Evolutionary conservation across 2,329 filamentous ascomycete genomes (phyloP).

Genomic region (Aspergillus nomiae): DNA sequence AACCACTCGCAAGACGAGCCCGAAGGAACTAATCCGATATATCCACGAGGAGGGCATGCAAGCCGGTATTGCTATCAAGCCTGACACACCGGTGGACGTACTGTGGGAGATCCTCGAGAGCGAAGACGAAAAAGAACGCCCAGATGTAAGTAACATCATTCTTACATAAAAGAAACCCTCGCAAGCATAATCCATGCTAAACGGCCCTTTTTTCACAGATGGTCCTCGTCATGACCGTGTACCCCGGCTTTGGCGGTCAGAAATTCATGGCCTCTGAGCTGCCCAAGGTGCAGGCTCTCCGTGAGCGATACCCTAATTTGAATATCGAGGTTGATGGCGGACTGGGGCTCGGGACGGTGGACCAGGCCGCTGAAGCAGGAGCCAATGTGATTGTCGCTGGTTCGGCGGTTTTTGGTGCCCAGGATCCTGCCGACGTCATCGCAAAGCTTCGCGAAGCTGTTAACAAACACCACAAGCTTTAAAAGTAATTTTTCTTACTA

Average conservation of each 20-base stretch:
- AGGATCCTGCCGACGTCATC: constrained; percentile 86
- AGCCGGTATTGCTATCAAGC: constrained; percentile 95
- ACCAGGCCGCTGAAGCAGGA: constrained; percentile 89
- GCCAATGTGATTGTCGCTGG: constrained; percentile 98
- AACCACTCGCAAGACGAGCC: constrained; percentile 70
- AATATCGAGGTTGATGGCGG: constrained; percentile 98
- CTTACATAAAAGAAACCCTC: not conserved
- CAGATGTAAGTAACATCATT: constrained; percentile 69
- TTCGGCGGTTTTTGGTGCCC: constrained; percentile 90
- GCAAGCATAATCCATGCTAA: constrained; percentile 9
- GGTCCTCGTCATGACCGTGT: constrained; percentile 97
- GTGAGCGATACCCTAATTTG: constrained; percentile 81
- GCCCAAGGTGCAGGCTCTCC: constrained; percentile 85
- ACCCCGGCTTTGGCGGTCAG: constrained; percentile 96
- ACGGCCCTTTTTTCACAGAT: constrained; percentile 61
- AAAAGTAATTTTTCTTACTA: not conserved
- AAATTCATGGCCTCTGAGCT: constrained; percentile 98
- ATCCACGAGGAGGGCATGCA: constrained; percentile 87
- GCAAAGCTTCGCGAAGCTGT: constrained; percentile 77
- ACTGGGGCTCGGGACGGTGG: constrained; percentile 83
- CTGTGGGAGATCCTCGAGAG: constrained; percentile 86
- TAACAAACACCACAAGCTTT: constrained; percentile 55
- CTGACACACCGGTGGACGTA: constrained; percentile 85
- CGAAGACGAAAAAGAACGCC: constrained; percentile 70
- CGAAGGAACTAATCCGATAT: constrained; percentile 81